phyloP scores from a whole-genome alignment of 768 basidiomycete genomes.

The Boletus vermiculosoides region DNA sequence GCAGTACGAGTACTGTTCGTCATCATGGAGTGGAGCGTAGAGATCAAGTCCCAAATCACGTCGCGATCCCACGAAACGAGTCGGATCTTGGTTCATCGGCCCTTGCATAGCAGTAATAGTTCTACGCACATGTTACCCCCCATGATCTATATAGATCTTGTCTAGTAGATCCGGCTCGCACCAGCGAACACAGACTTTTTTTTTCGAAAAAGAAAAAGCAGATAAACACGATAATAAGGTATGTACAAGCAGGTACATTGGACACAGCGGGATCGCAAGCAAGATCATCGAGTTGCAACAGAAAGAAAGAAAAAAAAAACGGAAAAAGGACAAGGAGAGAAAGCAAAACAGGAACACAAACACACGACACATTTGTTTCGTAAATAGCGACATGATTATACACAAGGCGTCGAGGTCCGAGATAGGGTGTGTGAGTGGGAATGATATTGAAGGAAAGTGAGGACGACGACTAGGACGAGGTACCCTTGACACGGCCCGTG shows the following conservation, averaged over 20 bases:
- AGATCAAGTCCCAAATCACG: not conserved
- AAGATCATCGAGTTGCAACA: constrained; percentile 20
- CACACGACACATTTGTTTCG: constrained; percentile 11
- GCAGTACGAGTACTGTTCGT: not conserved
- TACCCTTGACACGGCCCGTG: constrained; percentile 45
- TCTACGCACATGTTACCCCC: constrained; percentile 1
- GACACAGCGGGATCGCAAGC: constrained; percentile 22
- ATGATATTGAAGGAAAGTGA: not conserved
- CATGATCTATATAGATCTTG: not conserved
- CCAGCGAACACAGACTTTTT: not conserved
- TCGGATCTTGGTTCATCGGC: not conserved
- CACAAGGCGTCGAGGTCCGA: constrained; percentile 13
- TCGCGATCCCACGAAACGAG: not conserved
- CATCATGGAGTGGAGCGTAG: not conserved
- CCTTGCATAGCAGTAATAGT: not conserved
- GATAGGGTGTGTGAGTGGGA: constrained; percentile 2
- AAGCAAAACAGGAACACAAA: constrained; percentile 3
- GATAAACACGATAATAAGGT: constrained; percentile 38
- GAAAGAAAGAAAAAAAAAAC: not conserved
- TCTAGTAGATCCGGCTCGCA: constrained; percentile 8
- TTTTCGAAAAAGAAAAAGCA: not conserved
- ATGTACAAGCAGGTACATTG: constrained; percentile 35
- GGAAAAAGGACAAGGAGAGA: not conserved
- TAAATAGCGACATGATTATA: constrained; percentile 14
- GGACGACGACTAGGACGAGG: constrained; percentile 22